Percentiles rank a stretch among this genome's conserved stretches.
These are phyloP conservation scores for Exophiala spinifera DNA, from an alignment of 2,329 filamentous ascomycete genomes.

Conservation along the genomic window DNA sequence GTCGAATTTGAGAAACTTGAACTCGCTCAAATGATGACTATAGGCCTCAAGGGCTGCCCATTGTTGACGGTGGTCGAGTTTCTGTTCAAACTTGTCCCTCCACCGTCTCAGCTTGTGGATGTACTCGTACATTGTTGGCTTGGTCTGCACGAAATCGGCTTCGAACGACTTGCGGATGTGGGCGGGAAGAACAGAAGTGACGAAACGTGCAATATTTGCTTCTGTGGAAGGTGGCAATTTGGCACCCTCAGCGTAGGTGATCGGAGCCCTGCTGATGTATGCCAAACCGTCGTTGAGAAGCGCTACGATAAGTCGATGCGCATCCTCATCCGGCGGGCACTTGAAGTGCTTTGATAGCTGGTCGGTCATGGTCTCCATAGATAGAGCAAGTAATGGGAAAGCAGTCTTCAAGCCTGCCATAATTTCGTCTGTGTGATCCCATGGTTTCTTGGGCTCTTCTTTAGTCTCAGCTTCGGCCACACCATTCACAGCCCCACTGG, in stretches of 20 bases:
- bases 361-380: constrained; percentile 99
- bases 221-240: constrained; percentile 89
- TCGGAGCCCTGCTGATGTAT: constrained; percentile 84
- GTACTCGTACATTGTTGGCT: constrained; percentile 97
- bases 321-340: constrained; percentile 96
- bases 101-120: constrained; percentile 94
- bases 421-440: constrained; percentile 95
- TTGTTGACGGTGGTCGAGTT: constrained; percentile 78
- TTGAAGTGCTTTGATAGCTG: constrained; percentile 99
- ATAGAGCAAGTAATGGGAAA: constrained; percentile 89
- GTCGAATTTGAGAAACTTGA: constrained; percentile 96
- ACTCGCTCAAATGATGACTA: constrained; percentile 90
- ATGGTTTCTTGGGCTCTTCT: constrained; percentile 68
- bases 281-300: constrained; percentile 91
- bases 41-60: constrained; percentile 76
- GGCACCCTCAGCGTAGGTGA: constrained; percentile 82
- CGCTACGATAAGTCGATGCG: constrained; percentile 94
- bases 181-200: constrained; percentile 88
- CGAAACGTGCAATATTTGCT: constrained; percentile 93
- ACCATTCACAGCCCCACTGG: constrained; percentile 25
- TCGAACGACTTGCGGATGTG: constrained; percentile 97
- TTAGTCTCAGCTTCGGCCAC: constrained; percentile 21
- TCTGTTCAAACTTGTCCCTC: constrained; percentile 97
- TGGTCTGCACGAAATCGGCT: constrained; percentile 90
- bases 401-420: constrained; percentile 94